Conservation (phyloP, 805 yeast genomes). For the Jamesozyma jinghongensis region DNA sequence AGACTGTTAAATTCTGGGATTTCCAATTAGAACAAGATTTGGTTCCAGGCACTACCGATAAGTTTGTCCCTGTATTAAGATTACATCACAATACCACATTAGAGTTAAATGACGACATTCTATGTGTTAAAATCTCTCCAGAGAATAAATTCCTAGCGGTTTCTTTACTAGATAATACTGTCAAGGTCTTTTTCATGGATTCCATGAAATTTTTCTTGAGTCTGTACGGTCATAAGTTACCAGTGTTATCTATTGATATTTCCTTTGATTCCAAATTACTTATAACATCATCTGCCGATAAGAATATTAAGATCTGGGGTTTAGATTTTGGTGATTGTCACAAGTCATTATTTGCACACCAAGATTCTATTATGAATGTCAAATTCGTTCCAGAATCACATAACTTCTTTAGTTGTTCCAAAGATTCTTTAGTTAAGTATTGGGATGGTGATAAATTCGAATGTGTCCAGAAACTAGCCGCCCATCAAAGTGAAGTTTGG, state of each 20-base stretch:
- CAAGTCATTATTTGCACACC: constrained; percentile 91
- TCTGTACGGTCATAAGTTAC: constrained; percentile 92
- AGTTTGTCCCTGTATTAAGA: constrained; percentile 43
- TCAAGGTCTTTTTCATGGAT: constrained; percentile 84
- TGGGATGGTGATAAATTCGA: constrained; percentile 99
- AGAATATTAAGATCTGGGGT: constrained; percentile 97
- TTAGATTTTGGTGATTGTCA: constrained; percentile 98
- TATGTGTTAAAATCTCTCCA: constrained; percentile 72
- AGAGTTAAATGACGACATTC: constrained; percentile 78
- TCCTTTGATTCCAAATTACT: constrained; percentile 81
- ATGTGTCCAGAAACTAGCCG: constrained; percentile 76
- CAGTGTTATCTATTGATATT: constrained; percentile 87
- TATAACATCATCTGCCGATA: constrained; percentile 93
- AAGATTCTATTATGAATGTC: constrained; percentile 88
- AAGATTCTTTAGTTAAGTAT: constrained; percentile 82
- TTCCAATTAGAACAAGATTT: constrained; percentile 55
- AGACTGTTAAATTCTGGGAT: constrained; percentile 82
- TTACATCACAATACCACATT: constrained; percentile 70
- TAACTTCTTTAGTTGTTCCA: constrained; percentile 80
- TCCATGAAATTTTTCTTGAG: constrained; percentile 79
- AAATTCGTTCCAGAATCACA: constrained; percentile 77
- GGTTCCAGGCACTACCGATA: constrained; percentile 58
- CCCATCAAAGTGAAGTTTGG: constrained; percentile 94
- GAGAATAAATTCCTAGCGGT: constrained; percentile 71
- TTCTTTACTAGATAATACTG: constrained; percentile 86